Base-by-base conservation (phyloP, 1,284 basidiomycete species). In the Laetiporus sulphureus region DNA sequence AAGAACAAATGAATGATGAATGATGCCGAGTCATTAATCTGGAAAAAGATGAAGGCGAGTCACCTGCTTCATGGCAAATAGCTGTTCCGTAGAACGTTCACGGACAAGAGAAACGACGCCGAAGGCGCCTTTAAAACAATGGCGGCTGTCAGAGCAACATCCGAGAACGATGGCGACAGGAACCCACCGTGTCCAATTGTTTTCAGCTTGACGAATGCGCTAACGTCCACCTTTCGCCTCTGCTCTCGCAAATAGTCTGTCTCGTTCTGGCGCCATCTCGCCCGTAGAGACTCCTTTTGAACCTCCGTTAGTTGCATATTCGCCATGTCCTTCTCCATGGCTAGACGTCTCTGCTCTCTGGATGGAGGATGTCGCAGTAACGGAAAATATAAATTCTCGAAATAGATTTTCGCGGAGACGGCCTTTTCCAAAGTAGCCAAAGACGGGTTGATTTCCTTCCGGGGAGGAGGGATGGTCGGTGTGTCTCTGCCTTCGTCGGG, bases 61-160 rank as follows among this genome's bases (percentile, higher is more conserved):
- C 60, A 89, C 85, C 81, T 95, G 89, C 66, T 98, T 99, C 91
- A 99, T 97, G 35, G 93, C 93, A 57, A 84, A 96, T 33, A 98
- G 68, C 52, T 83, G 77, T 16, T 88, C 88, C 11, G 81, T 80
- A 19, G 77, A 73, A 54, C 75, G 75, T 63, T 97, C 92, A 62
- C 74, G 81, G 36, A 96, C 93, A 39, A 99, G 78, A 16, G 86
- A 88, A 5, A 99, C 95, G 35, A 98, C 93, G 2, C 94, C 95
- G 66, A 98, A 99, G 5, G 95, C 94, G 55, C 87, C 86, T 90
- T 44, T 16, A 40, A 24, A 22, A 33, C 29, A 40, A 33, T 40
- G 18, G 23, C 22, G 31, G 38, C 41, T 25, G 40, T 35, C 56
- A 47, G 49, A 57, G 39, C 45, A 51, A 52, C 16, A 31, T 41